Base-by-base conservation (phyloP, 768 basidiomycete genomes). In the Termitomyces sp. region DNA sequence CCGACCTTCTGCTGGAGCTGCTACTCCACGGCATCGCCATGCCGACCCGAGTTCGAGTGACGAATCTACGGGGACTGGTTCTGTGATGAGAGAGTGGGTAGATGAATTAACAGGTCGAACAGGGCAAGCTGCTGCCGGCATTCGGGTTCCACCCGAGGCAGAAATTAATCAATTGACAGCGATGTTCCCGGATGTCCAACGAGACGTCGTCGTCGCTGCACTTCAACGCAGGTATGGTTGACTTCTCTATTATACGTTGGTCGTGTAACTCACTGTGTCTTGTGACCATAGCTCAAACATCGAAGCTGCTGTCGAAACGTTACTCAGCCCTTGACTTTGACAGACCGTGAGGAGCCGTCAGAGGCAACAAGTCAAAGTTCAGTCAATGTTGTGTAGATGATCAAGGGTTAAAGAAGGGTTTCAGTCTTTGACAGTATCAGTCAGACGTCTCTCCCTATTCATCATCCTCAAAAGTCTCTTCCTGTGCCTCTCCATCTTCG, bases 171-270 rank as follows among this genome's bases (percentile, higher is more conserved):
- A 91, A 51, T 67, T 96, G 57, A 83, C 84, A 50, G 80, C 75
- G 53, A 94, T 97, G 90, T 97, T 97, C 70, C 94, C 94, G 22
- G 84, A 90, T 69, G 69, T 91, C 33, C 82, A 84, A 40, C 79
- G 92, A 52, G 89, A 92, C 55, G 81, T 85, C 24, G 77, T 96
- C 11, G 81, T 94, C 2, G 83, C 82, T 22, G 89, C 93, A 12
- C 75, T 97, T 42, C 93, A 95, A 70, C 77, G 90, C 71, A 95
- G 90, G 94, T 93, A 38, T 6, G 56, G 53, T 55, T 65, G 35
- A 51, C 64, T 58, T 61, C 57, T 65, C 65, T 51, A 46, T 18
- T 51, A 46, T 18, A 59, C 62, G 39, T 58, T 45, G 8, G 1
- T 3, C 20, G 46, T 57, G 57, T n/a, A 16, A 16, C 24, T 57